Percentiles rank a stretch among this genome's conserved stretches.
Evolutionary conservation across 208 protist genomes (phyloP).

Genomic region (Strigomonas culicis): DNA sequence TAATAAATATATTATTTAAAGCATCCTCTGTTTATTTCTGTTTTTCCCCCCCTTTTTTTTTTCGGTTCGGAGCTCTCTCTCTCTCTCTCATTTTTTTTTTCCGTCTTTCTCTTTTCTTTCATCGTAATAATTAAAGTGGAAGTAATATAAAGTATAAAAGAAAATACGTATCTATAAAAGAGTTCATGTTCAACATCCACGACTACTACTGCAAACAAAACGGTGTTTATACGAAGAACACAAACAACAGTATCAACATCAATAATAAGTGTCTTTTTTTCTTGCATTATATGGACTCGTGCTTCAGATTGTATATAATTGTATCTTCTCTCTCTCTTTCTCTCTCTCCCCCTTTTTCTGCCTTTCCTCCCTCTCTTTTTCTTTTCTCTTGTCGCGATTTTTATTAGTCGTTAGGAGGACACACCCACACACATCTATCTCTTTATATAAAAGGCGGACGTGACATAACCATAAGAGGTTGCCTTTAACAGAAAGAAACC

Average conservation of each 20-base stretch:
- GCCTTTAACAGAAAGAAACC: background rate
- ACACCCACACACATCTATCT: no score
- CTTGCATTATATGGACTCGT: background rate
- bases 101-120: background rate
- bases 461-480: background rate
- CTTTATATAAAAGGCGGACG: background rate
- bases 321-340: constrained; percentile 10
- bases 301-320: constrained; percentile 1
- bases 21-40: background rate
- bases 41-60: constrained; percentile 9
- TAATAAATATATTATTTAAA: constrained; percentile 12
- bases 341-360: background rate
- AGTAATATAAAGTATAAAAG: constrained; percentile 8
- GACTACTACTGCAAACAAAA: constrained; percentile 1
- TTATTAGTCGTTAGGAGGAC: background rate
- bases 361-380: constrained; percentile 3
- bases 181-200: background rate
- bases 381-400: constrained; percentile 6
- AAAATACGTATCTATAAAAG: constrained; percentile 3
- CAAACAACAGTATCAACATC: background rate
- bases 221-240: background rate
- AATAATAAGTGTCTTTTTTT: constrained; percentile 1
- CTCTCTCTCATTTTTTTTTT: background rate
- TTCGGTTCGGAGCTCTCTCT: constrained; percentile 6
- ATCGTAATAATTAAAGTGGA: background rate